Conservation (phyloP, 805 yeast species). For the Monosporozyma unispora region DNA sequence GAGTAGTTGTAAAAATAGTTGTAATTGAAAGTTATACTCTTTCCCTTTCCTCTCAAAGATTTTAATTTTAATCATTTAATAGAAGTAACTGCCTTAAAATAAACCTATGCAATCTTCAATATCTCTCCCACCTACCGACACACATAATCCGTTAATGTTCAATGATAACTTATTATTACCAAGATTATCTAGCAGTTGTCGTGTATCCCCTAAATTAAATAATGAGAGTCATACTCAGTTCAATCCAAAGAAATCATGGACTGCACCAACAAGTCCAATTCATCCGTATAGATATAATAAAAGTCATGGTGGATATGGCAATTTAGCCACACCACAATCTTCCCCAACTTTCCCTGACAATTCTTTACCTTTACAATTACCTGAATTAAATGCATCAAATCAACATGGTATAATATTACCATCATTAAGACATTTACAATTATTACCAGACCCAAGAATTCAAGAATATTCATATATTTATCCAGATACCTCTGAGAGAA, state of each 20-base stretch:
- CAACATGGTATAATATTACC: constrained; percentile 13
- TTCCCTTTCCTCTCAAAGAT: too few species aligned
- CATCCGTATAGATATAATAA: neutral
- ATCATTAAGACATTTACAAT: constrained; percentile 25
- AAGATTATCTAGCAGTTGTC: constrained; percentile 1
- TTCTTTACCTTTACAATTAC: neutral
- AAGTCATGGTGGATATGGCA: neutral
- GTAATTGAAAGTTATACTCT: too few species aligned
- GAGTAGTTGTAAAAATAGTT: too few species aligned
- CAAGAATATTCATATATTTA: constrained; percentile 26
- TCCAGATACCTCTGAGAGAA: constrained; percentile 29
- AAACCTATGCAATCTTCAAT: neutral
- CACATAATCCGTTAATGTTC: neutral
- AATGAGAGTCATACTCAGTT: neutral
- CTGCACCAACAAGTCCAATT: constrained; percentile 29
- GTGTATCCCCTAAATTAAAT: constrained; percentile 1
- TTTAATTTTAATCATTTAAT: too few species aligned
- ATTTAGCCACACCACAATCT: constrained; percentile 16
- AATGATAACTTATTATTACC: constrained; percentile 2
- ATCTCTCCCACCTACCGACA: neutral
- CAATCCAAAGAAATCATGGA: constrained; percentile 14
- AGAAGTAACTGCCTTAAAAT: too few species aligned
- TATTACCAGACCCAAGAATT: constrained; percentile 23
- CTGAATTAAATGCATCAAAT: neutral
- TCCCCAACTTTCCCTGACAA: constrained; percentile 15